Base-by-base conservation (phyloP, 768 basidiomycete species). In the Kwoniella dendrophila region DNA sequence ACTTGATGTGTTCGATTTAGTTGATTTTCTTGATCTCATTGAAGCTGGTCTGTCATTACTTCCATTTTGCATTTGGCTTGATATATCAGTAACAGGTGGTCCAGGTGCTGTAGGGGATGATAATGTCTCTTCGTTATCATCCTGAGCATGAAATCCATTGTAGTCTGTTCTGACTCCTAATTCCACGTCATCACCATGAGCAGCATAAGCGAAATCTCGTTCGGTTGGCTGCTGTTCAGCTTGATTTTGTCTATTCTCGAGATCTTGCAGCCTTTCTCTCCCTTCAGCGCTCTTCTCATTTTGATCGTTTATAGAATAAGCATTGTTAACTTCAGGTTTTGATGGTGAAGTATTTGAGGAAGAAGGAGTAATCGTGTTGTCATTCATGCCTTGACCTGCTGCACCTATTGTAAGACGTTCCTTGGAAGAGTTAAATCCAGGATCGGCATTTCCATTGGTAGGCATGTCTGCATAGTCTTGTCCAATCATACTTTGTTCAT, bases 401-500 rank as follows among this genome's bases (percentile, higher is more conserved):
- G 56, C 20, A 49, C 29, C 56, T 27, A 41, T 38, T 30, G 38
- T 78, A 60, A 66, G 43, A 63, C 67, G 63, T 43, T 67, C 64
- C 22, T 57, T 50, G 57, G 73, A 72, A 60, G 78, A 66, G 41
- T 74, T 73, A 26, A 62, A 33, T 24, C 45, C 54, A 26, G 48
- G 50, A 36, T 62, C 65, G 12, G 56, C 47, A 18, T 51, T 26
- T 11, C 34, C 27, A 27, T 63, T 22, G 26, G 63, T 53, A 27
- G 45, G 41, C 38, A 64, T 36, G 10, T 79, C 71, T 75, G 65
- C 36, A 78, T 77, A 49, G 14, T 70, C 64, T 27, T 75, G 66
- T 27, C 71, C 75, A 43, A 75, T 66, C n/a, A 67, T 60, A 26
- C 58, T 68, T 10, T 56, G 44, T 34, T 68, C 74, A 49, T 75